Conservation (phyloP, 2,329 filamentous ascomycete genomes). For the Grosmannia penicillata region DNA sequence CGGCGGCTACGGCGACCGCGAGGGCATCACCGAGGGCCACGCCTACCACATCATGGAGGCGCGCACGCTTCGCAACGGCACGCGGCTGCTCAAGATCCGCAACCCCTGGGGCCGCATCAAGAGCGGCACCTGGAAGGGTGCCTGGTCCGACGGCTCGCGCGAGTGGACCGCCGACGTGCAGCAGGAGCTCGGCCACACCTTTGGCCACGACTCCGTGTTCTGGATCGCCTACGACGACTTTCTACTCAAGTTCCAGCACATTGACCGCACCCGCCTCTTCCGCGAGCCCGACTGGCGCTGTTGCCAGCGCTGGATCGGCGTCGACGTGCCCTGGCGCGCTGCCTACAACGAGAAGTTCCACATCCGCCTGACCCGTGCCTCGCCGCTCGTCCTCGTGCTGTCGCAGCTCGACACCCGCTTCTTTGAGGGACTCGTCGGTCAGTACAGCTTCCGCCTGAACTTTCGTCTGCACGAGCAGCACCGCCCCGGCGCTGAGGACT, state of each 20-base stretch:
- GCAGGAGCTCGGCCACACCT: constrained; percentile 54
- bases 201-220: constrained; percentile 60
- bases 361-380: constrained; percentile 31
- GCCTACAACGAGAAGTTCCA: constrained; percentile 42
- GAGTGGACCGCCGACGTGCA: constrained; percentile 77
- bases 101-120: constrained; percentile 74
- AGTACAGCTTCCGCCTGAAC: constrained; percentile 37
- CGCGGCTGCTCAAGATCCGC: constrained; percentile 48
- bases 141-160: constrained; percentile 68
- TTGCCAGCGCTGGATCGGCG: constrained; percentile 26
- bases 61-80: constrained; percentile 37
- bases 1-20: constrained; percentile 29
- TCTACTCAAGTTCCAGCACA: constrained; percentile 40
- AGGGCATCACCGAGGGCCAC: constrained; percentile 43
- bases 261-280: constrained; percentile 44
- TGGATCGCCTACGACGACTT: constrained; percentile 46
- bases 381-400: constrained; percentile 38
- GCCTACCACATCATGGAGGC: constrained; percentile 47
- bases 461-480: constrained; percentile 36
- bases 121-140: constrained; percentile 63
- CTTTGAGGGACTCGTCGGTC: constrained; percentile 40
- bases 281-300: constrained; percentile 37
- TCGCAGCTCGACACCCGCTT: constrained; percentile 44
- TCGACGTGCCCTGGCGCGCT: constrained; percentile 37
- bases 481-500: constrained; percentile 29